These are phyloP conservation scores for Pichia terricola DNA, from an alignment of 1,139 yeast genomes.

Conservation along the genomic window DNA sequence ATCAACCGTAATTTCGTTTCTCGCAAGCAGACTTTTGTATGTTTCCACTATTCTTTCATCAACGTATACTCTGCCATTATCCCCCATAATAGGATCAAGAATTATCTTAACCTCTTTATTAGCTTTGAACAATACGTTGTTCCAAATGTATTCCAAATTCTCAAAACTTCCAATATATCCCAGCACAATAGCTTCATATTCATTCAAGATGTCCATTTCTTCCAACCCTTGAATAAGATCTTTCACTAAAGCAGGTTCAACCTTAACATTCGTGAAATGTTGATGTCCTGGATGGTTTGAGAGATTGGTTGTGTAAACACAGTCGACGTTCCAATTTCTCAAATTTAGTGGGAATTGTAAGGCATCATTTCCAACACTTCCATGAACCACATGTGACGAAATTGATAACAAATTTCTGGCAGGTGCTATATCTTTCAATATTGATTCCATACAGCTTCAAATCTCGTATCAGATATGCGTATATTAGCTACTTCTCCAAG, in stretches of 20 bases:
- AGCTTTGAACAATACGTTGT: slow-evolving; percentile 20
- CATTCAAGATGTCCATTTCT: slow-evolving; percentile 21
- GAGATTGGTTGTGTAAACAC: slow-evolving; percentile 52
- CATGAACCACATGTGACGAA: slow-evolving; percentile 64
- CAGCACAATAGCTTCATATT: slow-evolving; percentile 42
- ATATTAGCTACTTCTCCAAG: too few species aligned
- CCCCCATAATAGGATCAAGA: slow-evolving; percentile 73
- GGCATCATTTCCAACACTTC: slow-evolving; percentile 57
- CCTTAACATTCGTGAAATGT: slow-evolving; percentile 30
- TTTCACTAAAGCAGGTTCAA: slow-evolving; percentile 21
- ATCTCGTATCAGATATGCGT: too few species aligned
- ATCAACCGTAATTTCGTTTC: slow-evolving; percentile 30
- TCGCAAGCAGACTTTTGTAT: slow-evolving; percentile 37
- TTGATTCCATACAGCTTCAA: too few species aligned
- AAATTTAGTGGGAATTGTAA: slow-evolving; percentile 56
- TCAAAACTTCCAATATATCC: slow-evolving; percentile 52
- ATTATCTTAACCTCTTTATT: slow-evolving; percentile 20
- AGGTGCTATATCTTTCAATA: not conserved
- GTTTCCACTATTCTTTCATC: slow-evolving; percentile 44
- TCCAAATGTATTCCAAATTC: slow-evolving; percentile 30
- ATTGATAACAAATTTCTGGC: slow-evolving; percentile 27
- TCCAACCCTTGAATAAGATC: slow-evolving; percentile 28
- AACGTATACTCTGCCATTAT: slow-evolving; percentile 60
- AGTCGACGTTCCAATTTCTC: slow-evolving; percentile 61
- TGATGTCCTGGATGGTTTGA: slow-evolving; percentile 68